phyloP scores from a whole-genome alignment of 805 yeast genomes.

The Sugiyamaella smithiae region DNA sequence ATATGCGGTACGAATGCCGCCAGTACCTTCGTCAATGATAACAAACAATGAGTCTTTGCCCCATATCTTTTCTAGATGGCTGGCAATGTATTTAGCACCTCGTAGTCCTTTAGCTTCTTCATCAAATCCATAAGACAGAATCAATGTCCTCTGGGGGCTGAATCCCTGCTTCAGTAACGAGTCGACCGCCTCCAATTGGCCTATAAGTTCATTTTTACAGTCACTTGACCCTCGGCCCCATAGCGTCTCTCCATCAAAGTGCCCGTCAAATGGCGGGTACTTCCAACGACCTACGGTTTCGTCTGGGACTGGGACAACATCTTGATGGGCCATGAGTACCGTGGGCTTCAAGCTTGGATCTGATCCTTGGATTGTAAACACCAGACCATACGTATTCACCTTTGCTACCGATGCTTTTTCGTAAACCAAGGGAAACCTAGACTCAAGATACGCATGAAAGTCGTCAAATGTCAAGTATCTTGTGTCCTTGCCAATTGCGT shows the following conservation, averaged over 20 bases:
- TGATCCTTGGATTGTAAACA: constrained; percentile 61
- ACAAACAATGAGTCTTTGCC: constrained; percentile 65
- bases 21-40: constrained; percentile 69
- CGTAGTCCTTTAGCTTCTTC: constrained; percentile 68
- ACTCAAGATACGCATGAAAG: constrained; percentile 52
- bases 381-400: constrained; percentile 61
- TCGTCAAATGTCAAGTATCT: constrained; percentile 45
- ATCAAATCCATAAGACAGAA: constrained; percentile 71
- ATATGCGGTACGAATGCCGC: constrained; percentile 11
- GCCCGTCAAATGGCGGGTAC: constrained; percentile 63
- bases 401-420: constrained; percentile 45
- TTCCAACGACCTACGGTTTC: constrained; percentile 57
- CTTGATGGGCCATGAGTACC: constrained; percentile 72
- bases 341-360: constrained; percentile 53
- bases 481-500: constrained; percentile 45
- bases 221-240: constrained; percentile 81
- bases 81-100: constrained; percentile 55
- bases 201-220: constrained; percentile 66
- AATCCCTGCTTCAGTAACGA: constrained; percentile 49
- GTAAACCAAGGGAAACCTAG: constrained; percentile 54
- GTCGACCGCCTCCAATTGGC: constrained; percentile 63
- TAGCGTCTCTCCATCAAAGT: constrained; percentile 59
- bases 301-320: constrained; percentile 72
- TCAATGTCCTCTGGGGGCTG: constrained; percentile 55
- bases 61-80: constrained; percentile 48